Conservation (phyloP, 768 basidiomycete genomes). For the Strobilomyces dryophilus region DNA sequence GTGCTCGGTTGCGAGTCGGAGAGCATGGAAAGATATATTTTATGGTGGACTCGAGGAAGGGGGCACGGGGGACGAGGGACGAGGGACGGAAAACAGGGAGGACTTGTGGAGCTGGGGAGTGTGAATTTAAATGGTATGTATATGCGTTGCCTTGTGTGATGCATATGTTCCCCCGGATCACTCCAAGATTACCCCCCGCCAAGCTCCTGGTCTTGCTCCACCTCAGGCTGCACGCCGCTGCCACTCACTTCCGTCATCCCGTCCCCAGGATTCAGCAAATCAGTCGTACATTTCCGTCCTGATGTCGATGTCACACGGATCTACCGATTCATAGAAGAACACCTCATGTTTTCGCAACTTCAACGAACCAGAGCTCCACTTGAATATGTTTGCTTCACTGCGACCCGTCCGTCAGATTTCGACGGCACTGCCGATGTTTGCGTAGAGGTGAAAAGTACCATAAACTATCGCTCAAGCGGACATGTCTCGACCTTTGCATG, state of each 20-base stretch:
- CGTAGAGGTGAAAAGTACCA: background rate
- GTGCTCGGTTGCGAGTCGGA: conserved; percentile 12
- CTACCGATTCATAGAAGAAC: background rate
- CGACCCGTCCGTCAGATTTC: background rate
- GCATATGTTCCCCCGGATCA: conserved; percentile 20
- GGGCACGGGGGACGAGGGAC: background rate
- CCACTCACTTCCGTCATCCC: conserved; percentile 6
- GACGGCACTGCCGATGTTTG: background rate
- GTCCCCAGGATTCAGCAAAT: conserved; percentile 1
- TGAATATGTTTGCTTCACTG: background rate
- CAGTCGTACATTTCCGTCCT: background rate
- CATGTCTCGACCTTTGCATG: background rate
- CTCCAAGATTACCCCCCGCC: conserved; percentile 24
- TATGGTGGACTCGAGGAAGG: background rate
- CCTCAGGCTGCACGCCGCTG: conserved; percentile 12
- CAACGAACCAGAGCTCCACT: conserved; percentile 19
- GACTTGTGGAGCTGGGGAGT: conserved; percentile 11
- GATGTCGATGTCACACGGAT: background rate
- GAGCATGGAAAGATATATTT: conserved; percentile 9
- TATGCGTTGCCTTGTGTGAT: conserved; percentile 1
- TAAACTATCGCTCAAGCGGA: background rate
- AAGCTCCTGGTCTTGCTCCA: conserved; percentile 25
- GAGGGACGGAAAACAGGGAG: background rate
- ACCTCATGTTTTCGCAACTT: conserved; percentile 1
- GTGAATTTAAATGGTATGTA: conserved; percentile 28